Base-by-base conservation (phyloP, 192 early-diverging fungal species). In the Coemansia umbellata region DNA sequence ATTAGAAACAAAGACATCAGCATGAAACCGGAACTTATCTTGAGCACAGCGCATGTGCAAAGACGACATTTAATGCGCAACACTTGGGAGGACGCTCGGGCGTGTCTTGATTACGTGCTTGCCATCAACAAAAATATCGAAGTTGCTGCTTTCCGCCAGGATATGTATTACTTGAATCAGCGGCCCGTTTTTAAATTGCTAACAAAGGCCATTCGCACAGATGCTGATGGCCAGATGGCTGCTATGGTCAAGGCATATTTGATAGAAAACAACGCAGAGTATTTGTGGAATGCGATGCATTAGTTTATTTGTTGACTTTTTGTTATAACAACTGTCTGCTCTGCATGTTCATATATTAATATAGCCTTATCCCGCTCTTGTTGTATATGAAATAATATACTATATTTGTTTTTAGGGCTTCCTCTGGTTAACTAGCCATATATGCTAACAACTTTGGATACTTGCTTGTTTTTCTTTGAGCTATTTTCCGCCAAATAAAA, bases 21-120 rank as follows among this genome's bases (percentile, higher is more conserved):
- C 4, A 45, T 58, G 57, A 59, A 31, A 13, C 58, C 73, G 0
- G 66, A 37, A 17, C 27, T 50, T 4, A 19, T 57, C 13, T 31
- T 41, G 2, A 21, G 53, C 3, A 19, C 55, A 11, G 53, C 56
- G 8, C 17, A 17, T 28, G 31, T 58, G 13, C 53, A 69, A 45
- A 14, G 15, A 8, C 31, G 32, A 7, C 73, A 65, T 30, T 26
- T 76, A 31, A 21, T 8, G 31, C 52, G 44, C 24, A 49, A 33
- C 9, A 33, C 37, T 0, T 48, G 39, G 56, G 66, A 64, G 2
- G 54, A 39, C 11, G 22, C 61, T 14, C 24, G 33, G 4, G 50
- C 51, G 0, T 60, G 58, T 21, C 49, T 76, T n/a, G 54, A 55
- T 4, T 42, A 50, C 3, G 6, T 76, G 0, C 39, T 69, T 4